Percentiles rank a stretch among this genome's conserved stretches.
Conservation (phyloP, 345 rosid species). For the Aquilaria sinensis region DNA sequence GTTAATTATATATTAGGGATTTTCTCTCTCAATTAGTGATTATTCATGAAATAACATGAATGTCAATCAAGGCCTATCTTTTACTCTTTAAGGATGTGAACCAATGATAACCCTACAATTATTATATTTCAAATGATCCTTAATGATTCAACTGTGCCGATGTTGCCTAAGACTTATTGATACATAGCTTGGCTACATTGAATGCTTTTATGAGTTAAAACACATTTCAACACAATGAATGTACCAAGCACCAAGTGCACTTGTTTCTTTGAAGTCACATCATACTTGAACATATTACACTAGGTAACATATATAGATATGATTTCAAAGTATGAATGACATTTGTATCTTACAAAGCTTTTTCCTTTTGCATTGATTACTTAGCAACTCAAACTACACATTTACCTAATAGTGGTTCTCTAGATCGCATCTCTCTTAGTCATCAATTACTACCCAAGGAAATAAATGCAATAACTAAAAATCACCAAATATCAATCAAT, state of each 20-base stretch:
- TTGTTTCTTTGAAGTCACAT: no score
- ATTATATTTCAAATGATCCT: no score
- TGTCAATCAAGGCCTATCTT: neutral
- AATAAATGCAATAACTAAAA: no score
- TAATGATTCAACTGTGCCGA: no score
- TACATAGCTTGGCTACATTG: neutral
- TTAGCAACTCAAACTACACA: no score
- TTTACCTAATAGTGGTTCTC: neutral
- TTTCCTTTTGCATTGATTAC: no score
- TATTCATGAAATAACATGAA: no score
- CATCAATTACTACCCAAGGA: neutral
- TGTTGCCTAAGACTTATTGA: no score
- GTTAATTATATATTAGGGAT: neutral
- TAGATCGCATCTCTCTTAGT: neutral
- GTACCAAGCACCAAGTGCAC: neutral
- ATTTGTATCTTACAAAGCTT: no score
- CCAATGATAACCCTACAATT: no score
- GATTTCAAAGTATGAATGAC: no score
- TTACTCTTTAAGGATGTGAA: neutral
- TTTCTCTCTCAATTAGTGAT: neutral
- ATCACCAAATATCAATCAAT: neutral
- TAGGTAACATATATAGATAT: neutral
- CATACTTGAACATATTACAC: neutral
- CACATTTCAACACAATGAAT: neutral
- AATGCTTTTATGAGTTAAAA: neutral